These are phyloP conservation scores for Rhizomucor pusillus DNA, from an alignment of 371 early-diverging fungal genomes.

Conservation along the genomic window DNA sequence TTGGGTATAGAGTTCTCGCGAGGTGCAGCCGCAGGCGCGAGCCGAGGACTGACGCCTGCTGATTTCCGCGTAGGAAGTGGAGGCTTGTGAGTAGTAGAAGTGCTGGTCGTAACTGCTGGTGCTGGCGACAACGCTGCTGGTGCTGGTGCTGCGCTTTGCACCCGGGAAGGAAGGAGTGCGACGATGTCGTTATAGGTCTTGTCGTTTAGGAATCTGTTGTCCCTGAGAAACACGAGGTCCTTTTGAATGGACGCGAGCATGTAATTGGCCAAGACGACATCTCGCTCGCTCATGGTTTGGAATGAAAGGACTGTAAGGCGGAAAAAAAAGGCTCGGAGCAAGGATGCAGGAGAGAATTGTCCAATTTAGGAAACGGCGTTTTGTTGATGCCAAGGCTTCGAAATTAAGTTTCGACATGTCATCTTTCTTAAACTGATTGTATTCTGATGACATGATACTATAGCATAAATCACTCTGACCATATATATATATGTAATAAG, in stretches of 20 bases:
- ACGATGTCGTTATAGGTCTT: conserved; percentile 38
- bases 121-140: conserved; percentile 15
- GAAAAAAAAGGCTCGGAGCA: neutral
- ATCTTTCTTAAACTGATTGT: too few species aligned
- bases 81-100: conserved; percentile 6
- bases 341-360: neutral
- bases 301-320: neutral
- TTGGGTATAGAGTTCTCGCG: neutral
- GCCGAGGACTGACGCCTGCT: conserved; percentile 4
- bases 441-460: too few species aligned
- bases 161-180: conserved; percentile 27
- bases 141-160: conserved; percentile 5
- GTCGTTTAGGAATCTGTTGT: conserved; percentile 29
- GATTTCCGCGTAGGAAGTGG: conserved; percentile 35
- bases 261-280: conserved; percentile 30
- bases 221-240: conserved; percentile 40
- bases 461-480: too few species aligned
- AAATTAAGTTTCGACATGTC: too few species aligned
- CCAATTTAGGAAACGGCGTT: too few species aligned
- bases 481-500: too few species aligned
- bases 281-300: conserved; percentile 12
- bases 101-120: conserved; percentile 5
- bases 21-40: conserved; percentile 2
- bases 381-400: too few species aligned
- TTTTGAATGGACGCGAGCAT: conserved; percentile 42